Evolutionary conservation across 2,329 filamentous ascomycete species (phyloP), one percentile per base, ranked within the genome.

Genomic region (Xenoacremonium recifei): DNA sequence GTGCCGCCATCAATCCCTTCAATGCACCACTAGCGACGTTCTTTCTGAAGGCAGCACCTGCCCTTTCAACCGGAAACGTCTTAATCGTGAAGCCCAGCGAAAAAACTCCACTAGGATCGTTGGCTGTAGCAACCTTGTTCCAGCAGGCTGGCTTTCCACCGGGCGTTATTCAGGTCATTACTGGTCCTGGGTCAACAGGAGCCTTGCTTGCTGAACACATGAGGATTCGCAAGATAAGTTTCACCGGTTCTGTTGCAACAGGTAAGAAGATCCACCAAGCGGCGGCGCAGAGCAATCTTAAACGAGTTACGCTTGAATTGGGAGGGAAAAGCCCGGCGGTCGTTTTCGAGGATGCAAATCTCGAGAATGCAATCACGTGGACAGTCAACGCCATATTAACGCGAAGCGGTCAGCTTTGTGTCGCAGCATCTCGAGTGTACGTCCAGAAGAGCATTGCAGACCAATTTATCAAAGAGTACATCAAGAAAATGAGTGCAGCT

Each of bases 291-390:
- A 42, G 70, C 53, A 79, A 76, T 0, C 60, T 84, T 41, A 84
- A 83, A 67, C 68, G 78, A 33, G 70, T 80, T 19, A 80, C 76
- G 2, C 70, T 83, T 16, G 80, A 83, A 59, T 69, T 82, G 6
- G 77, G 78, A 40, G 79, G 79, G 29, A 82, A 82, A 57, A 77
- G 81, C 45, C 71, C 79, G 2, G 72, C 75, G 21, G 77, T 82
- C 47, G 65, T 82, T 39, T 69, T 73, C 20, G 70, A 70, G 1
- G 77, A 82, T 48, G 76, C 80, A 13, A 75, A 82, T 49, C 64
- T 47, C n/a, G 44, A 48, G 16, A 48, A 48, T 37, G 45, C 45
- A 12, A 16, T 48, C 1, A 48, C 38, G 4, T 48, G 45, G 45
- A 45, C 45, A 12, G 20, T 48, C 12, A 45, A 44, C 21, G 41